Evolutionary conservation across 495 filamentous ascomycete genomes (phyloP).

Genomic region (Tuber borchii): DNA sequence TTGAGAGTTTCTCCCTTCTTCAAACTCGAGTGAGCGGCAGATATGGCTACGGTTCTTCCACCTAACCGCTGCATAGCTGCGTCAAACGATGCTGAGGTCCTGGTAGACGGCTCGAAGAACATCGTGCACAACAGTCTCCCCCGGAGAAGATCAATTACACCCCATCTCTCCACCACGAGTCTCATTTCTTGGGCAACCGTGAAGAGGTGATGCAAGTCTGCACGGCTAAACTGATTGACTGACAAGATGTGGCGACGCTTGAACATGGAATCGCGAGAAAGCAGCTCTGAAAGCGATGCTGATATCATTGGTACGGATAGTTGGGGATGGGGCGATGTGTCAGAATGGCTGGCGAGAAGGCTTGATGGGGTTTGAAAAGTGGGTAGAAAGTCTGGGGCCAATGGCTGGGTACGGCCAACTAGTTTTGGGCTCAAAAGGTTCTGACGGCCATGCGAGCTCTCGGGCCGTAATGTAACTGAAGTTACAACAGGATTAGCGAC

Average conservation of each 20-base stretch:
- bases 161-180: conserved; percentile 80
- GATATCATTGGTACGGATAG: conserved; percentile 46
- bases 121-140: conserved; percentile 79
- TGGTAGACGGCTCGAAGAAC: conserved; percentile 96
- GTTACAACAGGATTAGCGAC: conserved; percentile 54
- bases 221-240: conserved; percentile 76
- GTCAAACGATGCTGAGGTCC: conserved; percentile 94
- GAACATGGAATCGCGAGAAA: conserved; percentile 70
- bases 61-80: conserved; percentile 96
- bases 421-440: conserved; percentile 35
- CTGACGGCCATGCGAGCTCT: conserved; percentile 20
- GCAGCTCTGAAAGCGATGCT: conserved; percentile 60
- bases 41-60: conserved; percentile 69
- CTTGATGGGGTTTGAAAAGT: conserved; percentile 34
- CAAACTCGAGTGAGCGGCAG: conserved; percentile 71
- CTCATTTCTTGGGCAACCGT: conserved; percentile 96
- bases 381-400: conserved; percentile 27
- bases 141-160: conserved; percentile 77
- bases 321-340: conserved; percentile 21
- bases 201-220: conserved; percentile 87
- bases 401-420: conserved; percentile 32
- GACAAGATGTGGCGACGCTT: conserved; percentile 80
- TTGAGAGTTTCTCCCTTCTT: conserved; percentile 90
- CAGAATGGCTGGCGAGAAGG: conserved; percentile 47
- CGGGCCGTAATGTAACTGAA: conserved; percentile 44